Percentiles rank a stretch among this genome's conserved stretches.
These are phyloP conservation scores for Metschnikowia cubensis DNA, from an alignment of 805 yeast genomes.

Conservation along the genomic window DNA sequence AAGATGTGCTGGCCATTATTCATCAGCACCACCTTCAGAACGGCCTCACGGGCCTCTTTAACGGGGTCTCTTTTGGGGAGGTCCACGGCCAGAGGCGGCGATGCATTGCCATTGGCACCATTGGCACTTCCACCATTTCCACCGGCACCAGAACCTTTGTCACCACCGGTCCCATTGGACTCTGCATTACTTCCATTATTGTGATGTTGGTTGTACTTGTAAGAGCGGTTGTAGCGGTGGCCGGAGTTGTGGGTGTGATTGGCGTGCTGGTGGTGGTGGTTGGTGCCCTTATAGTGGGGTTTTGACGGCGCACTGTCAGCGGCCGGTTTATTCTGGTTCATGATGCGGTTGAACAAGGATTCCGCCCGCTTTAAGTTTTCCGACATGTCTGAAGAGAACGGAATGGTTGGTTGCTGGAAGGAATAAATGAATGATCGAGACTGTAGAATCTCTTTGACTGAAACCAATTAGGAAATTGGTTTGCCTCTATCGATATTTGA, in stretches of 20 bases:
- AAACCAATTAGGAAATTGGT: too few relatives aligned
- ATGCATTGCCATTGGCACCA: not conserved
- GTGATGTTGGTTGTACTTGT: constrained; percentile 7
- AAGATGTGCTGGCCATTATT: constrained; percentile 32
- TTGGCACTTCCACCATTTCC: not conserved
- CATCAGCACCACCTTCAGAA: constrained; percentile 12
- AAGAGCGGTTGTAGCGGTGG: constrained; percentile 9
- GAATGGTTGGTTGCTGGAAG: not conserved
- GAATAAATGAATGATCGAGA: too few relatives aligned
- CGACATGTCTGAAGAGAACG: constrained; percentile 25
- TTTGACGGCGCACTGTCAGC: constrained; percentile 3
- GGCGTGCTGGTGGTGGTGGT: constrained; percentile 4
- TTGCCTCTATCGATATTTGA: too few relatives aligned
- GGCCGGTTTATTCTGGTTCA: constrained; percentile 33
- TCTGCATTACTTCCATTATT: not conserved
- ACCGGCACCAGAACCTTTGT: not conserved
- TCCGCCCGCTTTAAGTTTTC: constrained; percentile 46
- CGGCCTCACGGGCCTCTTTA: constrained; percentile 31
- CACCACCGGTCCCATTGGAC: too few relatives aligned
- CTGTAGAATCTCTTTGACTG: too few relatives aligned
- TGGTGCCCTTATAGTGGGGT: constrained; percentile 5
- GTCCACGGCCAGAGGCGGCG: constrained; percentile 13
- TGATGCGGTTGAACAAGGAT: constrained; percentile 42
- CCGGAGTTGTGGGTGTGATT: constrained; percentile 3
- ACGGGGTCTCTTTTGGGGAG: constrained; percentile 36